Base-by-base conservation (phyloP, 2,329 filamentous ascomycete genomes). In the Phyllosticta capitalensis region DNA sequence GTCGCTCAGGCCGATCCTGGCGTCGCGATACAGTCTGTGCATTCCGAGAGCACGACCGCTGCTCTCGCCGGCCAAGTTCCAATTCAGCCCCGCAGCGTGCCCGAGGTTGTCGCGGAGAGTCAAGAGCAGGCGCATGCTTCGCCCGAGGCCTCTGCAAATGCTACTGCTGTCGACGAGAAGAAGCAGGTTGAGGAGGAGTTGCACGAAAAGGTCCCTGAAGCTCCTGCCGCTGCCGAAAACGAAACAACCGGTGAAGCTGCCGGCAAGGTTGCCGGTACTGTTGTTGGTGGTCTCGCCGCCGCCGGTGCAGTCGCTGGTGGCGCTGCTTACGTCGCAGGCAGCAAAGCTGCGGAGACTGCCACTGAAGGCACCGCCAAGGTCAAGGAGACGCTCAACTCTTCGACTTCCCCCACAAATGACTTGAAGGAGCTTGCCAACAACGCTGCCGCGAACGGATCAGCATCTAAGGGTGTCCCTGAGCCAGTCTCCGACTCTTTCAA, bases 121-220 rank as follows among this genome's bases (percentile, higher is more conserved):
- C 87, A 91, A 68, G 78, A 84, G 65, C 81, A 85, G 69, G 86
- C 87, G 20, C 74, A 82, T 57, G 77, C 79, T 51, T 75, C 78
- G 6, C 83, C 87, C n/a, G 88, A 90, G 69, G 87, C 88, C 10
- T 85, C 85, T 65, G 85, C 80, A 45, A 78, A 84, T 61, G 75
- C 83, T 28, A 78, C 81, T 50, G 86, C 87, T 67, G 86, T 91
- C 7, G 72, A 79, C 65, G 87, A 89, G 66, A 91, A 91, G 81
- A 83, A 81, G 61, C 78, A 80, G 61, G 79, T 90, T 3, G 88
- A 91, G 76, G 76, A 83, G 49, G 87, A 90, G 75, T 79, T 90
- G 57, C 81, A 87, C 71, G 76, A 79, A 10, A 87, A 85, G 74
- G 83, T 90, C 10, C 79, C 83, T 30, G 79, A 83, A 68, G 81